phyloP scores from a whole-genome alignment of 306 rosid species.

The Cucurbita argyrosperma region DNA sequence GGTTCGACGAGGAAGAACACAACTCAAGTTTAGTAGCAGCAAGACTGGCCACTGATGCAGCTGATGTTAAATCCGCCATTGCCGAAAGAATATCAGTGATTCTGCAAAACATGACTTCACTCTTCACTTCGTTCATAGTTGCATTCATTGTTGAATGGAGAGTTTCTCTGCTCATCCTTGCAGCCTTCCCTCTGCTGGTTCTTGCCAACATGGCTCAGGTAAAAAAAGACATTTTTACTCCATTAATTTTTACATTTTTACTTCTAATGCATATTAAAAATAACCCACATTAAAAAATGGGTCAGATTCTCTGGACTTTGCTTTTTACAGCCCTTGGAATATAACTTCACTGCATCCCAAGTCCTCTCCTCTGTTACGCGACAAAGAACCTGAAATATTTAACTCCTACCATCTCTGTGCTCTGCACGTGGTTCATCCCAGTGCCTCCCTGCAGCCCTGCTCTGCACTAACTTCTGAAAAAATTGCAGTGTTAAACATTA shows the following conservation, averaged over 20 bases:
- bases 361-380: slow-evolving; percentile 32
- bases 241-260: not conserved
- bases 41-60: slow-evolving; percentile 78
- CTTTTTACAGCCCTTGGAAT: slow-evolving; percentile 36
- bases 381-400: slow-evolving; percentile 28
- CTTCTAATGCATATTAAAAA: not conserved
- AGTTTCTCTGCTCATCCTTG: slow-evolving; percentile 85
- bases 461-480: slow-evolving; percentile 4
- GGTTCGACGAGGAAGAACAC: slow-evolving; percentile 98
- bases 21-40: slow-evolving; percentile 90
- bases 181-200: slow-evolving; percentile 82
- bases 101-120: slow-evolving; percentile 89
- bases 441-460: not conserved
- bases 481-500: not conserved
- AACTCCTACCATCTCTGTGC: slow-evolving; percentile 15
- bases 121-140: slow-evolving; percentile 89
- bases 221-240: not conserved
- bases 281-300: not conserved
- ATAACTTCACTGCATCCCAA: slow-evolving; percentile 19
- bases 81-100: slow-evolving; percentile 96
- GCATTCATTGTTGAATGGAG: slow-evolving; percentile 99
- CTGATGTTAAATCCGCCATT: slow-evolving; percentile 93
- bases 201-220: slow-evolving; percentile 98
- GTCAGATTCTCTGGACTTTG: not conserved
- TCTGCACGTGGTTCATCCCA: slow-evolving; percentile 55